Base-by-base conservation (phyloP, 2,329 filamentous ascomycete genomes). In the Botrytis squamosa region DNA sequence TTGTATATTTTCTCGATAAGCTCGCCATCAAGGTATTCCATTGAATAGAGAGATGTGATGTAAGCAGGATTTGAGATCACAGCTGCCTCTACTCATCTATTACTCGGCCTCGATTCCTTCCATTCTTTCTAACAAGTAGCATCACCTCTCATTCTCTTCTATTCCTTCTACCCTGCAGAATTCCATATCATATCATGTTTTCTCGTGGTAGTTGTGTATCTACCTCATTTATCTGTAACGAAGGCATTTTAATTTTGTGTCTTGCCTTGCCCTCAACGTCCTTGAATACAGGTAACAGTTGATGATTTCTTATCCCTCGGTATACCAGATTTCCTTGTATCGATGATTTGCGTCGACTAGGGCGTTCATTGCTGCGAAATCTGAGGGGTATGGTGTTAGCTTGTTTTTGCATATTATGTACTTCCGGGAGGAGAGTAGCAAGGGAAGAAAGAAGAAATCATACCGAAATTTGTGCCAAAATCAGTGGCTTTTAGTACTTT, bases 261-360 rank as follows among this genome's bases (percentile, higher is more conserved):
- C 25, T 22, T 9, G 16, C 6, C 6, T 12, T n/a, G 25, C 36
- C 12, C 36, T 42, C 12, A 14, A 42, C 1, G 12, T 40, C 12
- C 14, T 10, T 40, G 14, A 4, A 2, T n/a, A 25, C 14, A 63
- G 14, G 12, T n/a, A 9, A 40, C 18, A 14, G 6, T 40, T 16
- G 25, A 40, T n/a, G 1, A 8, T 29, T 36, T 10, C 18, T 25
- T 68, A 74, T 29, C 57, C 33, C 33, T 75, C 75, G 40, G 46
- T 40, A 68, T 93, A 94, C 81, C 98, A 98, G 70, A 98, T 91
- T 75, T 90, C 86, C 80, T 92, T 93, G 81, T 94, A 89, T 68
- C 90, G 88, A 83, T 98, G 95, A 49, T 94, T 96, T 52, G 90
- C 91, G 74, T 98, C 93, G 25, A 97, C 95, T 4, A 98, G 92